Base-by-base conservation (phyloP, 1,284 basidiomycete genomes). In the Puccinia sorghi region DNA sequence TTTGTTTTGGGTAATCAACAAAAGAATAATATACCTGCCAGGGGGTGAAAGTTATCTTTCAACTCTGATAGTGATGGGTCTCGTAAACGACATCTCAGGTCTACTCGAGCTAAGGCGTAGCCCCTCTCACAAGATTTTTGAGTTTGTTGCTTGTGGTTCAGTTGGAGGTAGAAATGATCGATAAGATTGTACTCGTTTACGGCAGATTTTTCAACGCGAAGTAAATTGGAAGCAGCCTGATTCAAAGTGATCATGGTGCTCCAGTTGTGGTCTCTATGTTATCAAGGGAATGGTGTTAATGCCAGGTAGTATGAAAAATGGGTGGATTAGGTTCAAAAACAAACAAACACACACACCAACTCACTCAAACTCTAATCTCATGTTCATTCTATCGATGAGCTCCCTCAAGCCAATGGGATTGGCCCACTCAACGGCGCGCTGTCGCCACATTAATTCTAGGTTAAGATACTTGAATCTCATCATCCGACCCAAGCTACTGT, bases 221-320 rank as follows among this genome's bases (percentile, higher is more conserved):
- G 39, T 20, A 72, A 39, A 27, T 70, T 69, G 54, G 56, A 52
- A 54, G 69, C 25, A 70, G 27, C 13, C 48, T 66, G 43, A 37
- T 75, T 75, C 57, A 75, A 39, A 17, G 73, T 75, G 39, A 32
- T 77, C 64, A 77, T 69, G n/a, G 75, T 77, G 57, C 63, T 50
- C 75, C 75, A 77, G 43, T 77, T 77, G 12, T 25, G 54, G 32
- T 77, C 75, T 39, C 75, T 77, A 41, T 11, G 9, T 41, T 13
- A 52, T 22, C 0, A 22, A 61, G 27, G 13, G 20, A 63, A 27
- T 12, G 56, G 2, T 74, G 43, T 32, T 32, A 32, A 32, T 32
- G 32, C 32, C 4, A 32, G 32, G 4, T 4, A 32, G 32, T n/a
- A 27, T 32, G 32, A 32, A 2, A 32, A 32, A 32, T 32, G 32